Conservation (phyloP, 164 flowering plant species). For the Magnolia changhungtana region DNA sequence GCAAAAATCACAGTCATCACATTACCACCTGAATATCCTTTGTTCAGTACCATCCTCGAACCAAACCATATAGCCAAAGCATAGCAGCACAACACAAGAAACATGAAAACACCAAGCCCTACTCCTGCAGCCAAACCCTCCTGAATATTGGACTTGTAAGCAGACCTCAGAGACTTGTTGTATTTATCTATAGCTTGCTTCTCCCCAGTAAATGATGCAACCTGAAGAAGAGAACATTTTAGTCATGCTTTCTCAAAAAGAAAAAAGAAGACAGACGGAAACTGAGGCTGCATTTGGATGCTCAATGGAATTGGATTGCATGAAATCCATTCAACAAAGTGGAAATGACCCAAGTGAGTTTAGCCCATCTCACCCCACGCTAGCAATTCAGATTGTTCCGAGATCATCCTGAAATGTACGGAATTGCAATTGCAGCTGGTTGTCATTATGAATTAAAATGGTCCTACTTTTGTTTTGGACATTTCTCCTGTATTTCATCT, state of each 20-base stretch:
- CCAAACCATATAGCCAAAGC: constrained; percentile 47
- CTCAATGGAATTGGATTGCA: no score
- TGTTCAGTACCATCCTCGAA: constrained; percentile 34
- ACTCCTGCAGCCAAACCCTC: constrained; percentile 40
- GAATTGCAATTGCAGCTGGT: no score
- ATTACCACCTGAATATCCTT: constrained; percentile 47
- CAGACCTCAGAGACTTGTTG: constrained; percentile 28
- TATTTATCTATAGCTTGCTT: constrained; percentile 39
- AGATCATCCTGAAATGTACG: no score
- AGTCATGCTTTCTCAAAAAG: not conserved
- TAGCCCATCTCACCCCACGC: no score
- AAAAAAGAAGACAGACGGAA: not conserved
- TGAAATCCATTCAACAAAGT: no score
- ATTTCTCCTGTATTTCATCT: no score
- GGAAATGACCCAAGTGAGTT: no score
- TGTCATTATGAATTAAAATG: no score
- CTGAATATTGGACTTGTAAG: constrained; percentile 37
- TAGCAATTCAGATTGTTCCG: no score
- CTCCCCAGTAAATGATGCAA: constrained; percentile 57
- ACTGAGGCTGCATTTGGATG: not conserved
- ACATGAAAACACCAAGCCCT: constrained; percentile 36
- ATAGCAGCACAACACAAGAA: constrained; percentile 31
- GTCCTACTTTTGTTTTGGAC: no score
- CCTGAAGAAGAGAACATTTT: constrained; percentile 21
- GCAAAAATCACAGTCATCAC: constrained; percentile 41